Percentiles rank a stretch among this genome's conserved stretches.
Evolutionary conservation across 805 yeast genomes (phyloP).

Genomic region (Yarrowia sp.): DNA sequence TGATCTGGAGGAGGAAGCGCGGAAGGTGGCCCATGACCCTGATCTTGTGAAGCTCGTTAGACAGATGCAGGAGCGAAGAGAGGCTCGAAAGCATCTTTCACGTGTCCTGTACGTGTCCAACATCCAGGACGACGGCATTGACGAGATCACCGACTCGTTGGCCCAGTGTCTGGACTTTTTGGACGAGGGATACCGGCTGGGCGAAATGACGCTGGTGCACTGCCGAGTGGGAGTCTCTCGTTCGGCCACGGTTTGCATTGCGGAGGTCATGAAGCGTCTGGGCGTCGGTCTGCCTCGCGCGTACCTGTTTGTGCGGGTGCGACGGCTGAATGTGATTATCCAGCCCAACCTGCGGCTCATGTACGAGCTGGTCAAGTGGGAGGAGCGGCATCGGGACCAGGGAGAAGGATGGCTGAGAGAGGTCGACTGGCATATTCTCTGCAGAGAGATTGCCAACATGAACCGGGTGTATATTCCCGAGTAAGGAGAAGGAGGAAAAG

Average conservation of each 20-base stretch:
- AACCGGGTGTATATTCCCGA: slow-evolving; percentile 66
- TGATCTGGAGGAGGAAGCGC: slow-evolving; percentile 27
- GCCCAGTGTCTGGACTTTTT: slow-evolving; percentile 71
- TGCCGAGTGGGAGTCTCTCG: slow-evolving; percentile 96
- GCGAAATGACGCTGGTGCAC: slow-evolving; percentile 73
- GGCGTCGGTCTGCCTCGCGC: slow-evolving; percentile 75
- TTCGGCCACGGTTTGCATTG: slow-evolving; percentile 94
- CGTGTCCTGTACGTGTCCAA: slow-evolving; percentile 70
- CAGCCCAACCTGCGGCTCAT: slow-evolving; percentile 92
- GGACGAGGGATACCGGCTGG: slow-evolving; percentile 57
- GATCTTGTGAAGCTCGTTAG: slow-evolving; percentile 22
- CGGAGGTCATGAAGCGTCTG: slow-evolving; percentile 86
- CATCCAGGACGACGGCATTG: slow-evolving; percentile 91
- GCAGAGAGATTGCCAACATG: slow-evolving; percentile 80
- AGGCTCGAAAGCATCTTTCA: slow-evolving; percentile 49
- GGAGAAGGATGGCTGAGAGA: slow-evolving; percentile 56
- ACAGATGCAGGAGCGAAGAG: slow-evolving; percentile 30
- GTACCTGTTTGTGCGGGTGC: slow-evolving; percentile 84
- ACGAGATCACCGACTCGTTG: slow-evolving; percentile 68
- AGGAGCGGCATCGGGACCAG: slow-evolving; percentile 51
- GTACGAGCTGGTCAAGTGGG: slow-evolving; percentile 86
- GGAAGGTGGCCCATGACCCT: slow-evolving; percentile 25
- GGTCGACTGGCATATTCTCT: slow-evolving; percentile 86
- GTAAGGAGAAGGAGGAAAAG: slow-evolving; percentile 40
- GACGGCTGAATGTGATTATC: slow-evolving; percentile 88